Base-by-base conservation (phyloP, 352 stramenopile genomes). In the Sclerospora graminicola region DNA sequence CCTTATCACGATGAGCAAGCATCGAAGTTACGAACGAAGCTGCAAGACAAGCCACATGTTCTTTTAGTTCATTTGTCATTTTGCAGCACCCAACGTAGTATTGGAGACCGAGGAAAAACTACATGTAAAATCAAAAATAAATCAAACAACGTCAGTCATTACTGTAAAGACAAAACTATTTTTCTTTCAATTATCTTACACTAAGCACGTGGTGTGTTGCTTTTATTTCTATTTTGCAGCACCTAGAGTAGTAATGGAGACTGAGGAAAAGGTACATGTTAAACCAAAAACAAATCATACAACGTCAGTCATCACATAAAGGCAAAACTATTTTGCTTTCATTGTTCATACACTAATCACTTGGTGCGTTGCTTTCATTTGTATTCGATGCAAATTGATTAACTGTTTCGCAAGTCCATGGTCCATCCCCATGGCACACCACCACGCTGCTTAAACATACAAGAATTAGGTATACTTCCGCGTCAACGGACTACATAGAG, bases 1-100 rank as follows among this genome's bases (percentile, higher is more conserved):
- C 55, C 38, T 84, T 79, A 27, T 75, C 60, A 3, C 66, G 68
- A 44, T 82, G 66, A 5, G 70, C 70, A 5, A 89, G 51, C 72
- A 89, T 87, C 4, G 78, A 86, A 19, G 85, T 69, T 13, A 87
- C 49, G 19, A 89, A 73, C 8, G 72, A 86, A 8, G 67, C 64
- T 29, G 86, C 58, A 1, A 89, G 61, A 13, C 70, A 72, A 0
- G 72, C 78, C 4, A 82, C 52, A 10, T 62, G 48, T 11, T 86
- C 66, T 40, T 90, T 90, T 32, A 90, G 14, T n/a, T 80, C 49
- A 21, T 56, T 58, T 1, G 66, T 76, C 6, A 44, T 88, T 84
- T 40, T 82, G 68, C 36, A 88, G 43, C 16, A 86, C 51, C 78
- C 78, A 90, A 19, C 82, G 18, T 18, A 90, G 53, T 51, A 82